phyloP scores from a whole-genome alignment of 352 stramenopile species.

The Phytophthora pseudosyringae region DNA sequence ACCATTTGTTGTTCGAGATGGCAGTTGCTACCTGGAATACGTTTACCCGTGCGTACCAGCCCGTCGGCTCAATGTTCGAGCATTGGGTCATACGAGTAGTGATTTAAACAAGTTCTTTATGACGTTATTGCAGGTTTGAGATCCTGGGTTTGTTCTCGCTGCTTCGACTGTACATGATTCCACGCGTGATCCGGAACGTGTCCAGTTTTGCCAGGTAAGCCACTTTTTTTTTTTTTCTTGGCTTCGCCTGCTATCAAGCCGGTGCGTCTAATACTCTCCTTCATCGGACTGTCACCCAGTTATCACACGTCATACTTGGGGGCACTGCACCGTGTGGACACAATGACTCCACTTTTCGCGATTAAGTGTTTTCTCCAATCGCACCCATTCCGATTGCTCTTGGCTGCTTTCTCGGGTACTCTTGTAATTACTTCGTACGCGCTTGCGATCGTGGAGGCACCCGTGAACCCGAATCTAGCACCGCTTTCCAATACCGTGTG shows the following conservation, averaged over 20 bases:
- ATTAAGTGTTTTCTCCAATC: conserved; percentile 83
- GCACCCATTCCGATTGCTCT: conserved; percentile 68
- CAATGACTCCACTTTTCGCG: conserved; percentile 77
- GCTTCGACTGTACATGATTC: conserved; percentile 80
- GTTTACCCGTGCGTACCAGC: conserved; percentile 60
- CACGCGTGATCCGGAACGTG: conserved; percentile 74
- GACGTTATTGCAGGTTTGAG: conserved; percentile 50
- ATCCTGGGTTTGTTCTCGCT: conserved; percentile 69
- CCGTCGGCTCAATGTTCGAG: background rate
- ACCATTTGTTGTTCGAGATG: conserved; percentile 39
- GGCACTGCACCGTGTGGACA: conserved; percentile 77
- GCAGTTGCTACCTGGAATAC: conserved; percentile 73
- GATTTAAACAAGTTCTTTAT: conserved; percentile 2
- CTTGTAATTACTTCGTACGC: conserved; percentile 69
- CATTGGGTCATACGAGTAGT: background rate
- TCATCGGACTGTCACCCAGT: conserved; percentile 28
- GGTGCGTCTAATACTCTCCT: background rate
- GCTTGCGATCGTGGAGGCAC: conserved; percentile 69
- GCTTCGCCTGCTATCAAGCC: background rate
- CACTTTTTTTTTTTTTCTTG: background rate
- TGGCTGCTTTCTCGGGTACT: conserved; percentile 43
- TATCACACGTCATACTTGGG: conserved; percentile 82
- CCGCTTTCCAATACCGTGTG: conserved; percentile 67
- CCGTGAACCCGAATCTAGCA: conserved; percentile 67
- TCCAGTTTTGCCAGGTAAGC: conserved; percentile 77